Evolutionary conservation across 2,329 filamentous ascomycete genomes (phyloP).

Genomic region (Periconia macrospinosa): DNA sequence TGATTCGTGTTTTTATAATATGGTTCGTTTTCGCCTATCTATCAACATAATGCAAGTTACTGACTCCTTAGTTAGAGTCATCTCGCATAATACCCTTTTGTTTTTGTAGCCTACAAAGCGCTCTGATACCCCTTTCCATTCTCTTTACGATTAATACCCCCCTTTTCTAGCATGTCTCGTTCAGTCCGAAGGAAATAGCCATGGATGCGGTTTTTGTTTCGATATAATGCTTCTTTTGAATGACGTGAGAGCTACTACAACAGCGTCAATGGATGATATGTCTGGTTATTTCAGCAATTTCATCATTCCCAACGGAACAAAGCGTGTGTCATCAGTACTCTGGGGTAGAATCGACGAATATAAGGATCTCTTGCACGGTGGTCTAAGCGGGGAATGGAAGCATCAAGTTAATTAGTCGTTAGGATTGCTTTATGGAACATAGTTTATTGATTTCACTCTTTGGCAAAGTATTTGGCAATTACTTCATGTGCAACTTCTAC

Average conservation of each 20-base stretch:
- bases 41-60: background rate
- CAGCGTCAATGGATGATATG: background rate
- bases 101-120: slow-evolving; percentile 13
- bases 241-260: background rate
- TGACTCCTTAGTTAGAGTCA: background rate
- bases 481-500: too few relatives aligned
- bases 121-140: slow-evolving; percentile 35
- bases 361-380: too few relatives aligned
- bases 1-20: slow-evolving; percentile 10
- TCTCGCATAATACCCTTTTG: background rate
- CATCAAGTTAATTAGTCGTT: too few relatives aligned
- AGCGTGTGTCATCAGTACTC: too few relatives aligned
- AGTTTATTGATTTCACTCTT: too few relatives aligned
- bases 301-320: background rate
- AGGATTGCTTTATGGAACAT: too few relatives aligned
- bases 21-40: slow-evolving; percentile 10
- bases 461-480: too few relatives aligned
- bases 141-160: background rate
- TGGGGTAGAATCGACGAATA: too few relatives aligned
- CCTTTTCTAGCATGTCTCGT: background rate
- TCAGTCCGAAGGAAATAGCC: background rate
- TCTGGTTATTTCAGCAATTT: background rate
- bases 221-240: background rate
- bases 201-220: slow-evolving; percentile 4
- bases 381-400: too few relatives aligned